Evolutionary conservation across 257 asterid genomes (phyloP).

Genomic region (Solanum lycopersicoides): DNA sequence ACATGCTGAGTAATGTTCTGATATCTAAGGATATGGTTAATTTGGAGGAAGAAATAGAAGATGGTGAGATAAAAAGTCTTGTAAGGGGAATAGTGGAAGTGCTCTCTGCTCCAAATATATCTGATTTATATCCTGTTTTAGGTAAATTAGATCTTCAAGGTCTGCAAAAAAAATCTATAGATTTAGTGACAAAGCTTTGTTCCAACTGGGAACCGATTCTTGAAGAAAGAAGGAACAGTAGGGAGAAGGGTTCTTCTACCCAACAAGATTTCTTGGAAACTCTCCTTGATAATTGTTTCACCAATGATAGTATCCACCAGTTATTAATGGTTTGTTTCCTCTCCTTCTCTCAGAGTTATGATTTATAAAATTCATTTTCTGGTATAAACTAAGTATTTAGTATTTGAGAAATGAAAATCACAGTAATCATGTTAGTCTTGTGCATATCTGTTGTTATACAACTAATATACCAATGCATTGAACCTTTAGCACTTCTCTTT

Average conservation of each 20-base stretch:
- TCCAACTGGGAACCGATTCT: constrained; percentile 20
- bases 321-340: constrained; percentile 16
- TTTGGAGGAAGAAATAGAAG: constrained; percentile 9
- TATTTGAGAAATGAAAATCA: not conserved
- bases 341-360: not conserved
- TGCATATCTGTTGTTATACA: not conserved
- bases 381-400: not conserved
- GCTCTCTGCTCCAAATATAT: constrained; percentile 10
- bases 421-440: not conserved
- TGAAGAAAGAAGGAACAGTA: constrained; percentile 14
- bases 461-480: too few species aligned
- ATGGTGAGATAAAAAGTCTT: constrained; percentile 4
- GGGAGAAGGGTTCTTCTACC: not conserved
- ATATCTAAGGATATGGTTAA: constrained; percentile 17
- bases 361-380: not conserved
- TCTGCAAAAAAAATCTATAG: constrained; percentile 1
- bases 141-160: constrained; percentile 34
- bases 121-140: constrained; percentile 30
- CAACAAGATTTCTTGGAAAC: constrained; percentile 19
- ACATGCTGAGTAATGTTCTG: constrained; percentile 17
- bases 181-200: not conserved
- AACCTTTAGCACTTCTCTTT: too few species aligned
- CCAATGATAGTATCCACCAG: constrained; percentile 21
- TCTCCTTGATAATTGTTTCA: constrained; percentile 10
- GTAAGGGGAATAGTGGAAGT: constrained; percentile 6